Percentiles rank a stretch among this genome's conserved stretches.
phyloP scores from a whole-genome alignment of 805 yeast species.

The Metschnikowia colocasiae region DNA sequence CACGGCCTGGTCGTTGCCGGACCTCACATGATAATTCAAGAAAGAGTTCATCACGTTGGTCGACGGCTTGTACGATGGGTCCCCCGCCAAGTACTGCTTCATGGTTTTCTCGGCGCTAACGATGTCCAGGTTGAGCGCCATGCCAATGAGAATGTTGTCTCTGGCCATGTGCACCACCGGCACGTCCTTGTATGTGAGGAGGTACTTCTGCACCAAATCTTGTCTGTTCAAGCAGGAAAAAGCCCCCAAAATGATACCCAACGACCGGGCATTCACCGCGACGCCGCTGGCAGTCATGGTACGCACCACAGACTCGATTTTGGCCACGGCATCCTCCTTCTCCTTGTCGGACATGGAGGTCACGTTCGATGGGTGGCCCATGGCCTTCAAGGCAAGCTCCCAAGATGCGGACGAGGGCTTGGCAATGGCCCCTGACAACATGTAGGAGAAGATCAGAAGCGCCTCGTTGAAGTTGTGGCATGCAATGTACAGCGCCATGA shows the following conservation, averaged over 20 bases:
- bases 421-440: constrained; percentile 35
- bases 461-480: constrained; percentile 34
- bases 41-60: constrained; percentile 51
- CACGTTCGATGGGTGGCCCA: constrained; percentile 33
- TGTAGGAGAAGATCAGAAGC: constrained; percentile 47
- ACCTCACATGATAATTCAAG: constrained; percentile 39
- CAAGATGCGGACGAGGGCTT: constrained; percentile 49
- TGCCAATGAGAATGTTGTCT: constrained; percentile 45
- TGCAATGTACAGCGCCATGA: constrained; percentile 46
- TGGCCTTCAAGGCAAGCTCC: constrained; percentile 55
- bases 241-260: constrained; percentile 45
- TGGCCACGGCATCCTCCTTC: constrained; percentile 20
- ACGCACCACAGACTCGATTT: constrained; percentile 27
- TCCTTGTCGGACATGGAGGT: constrained; percentile 26
- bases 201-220: constrained; percentile 40
- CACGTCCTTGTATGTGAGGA: constrained; percentile 29
- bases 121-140: constrained; percentile 37
- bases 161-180: constrained; percentile 38
- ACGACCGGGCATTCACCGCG: constrained; percentile 46
- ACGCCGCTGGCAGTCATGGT: constrained; percentile 28
- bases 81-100: constrained; percentile 30
- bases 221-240: constrained; percentile 40
- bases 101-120: constrained; percentile 45
- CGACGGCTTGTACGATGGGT: constrained; percentile 39
- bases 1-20: constrained; percentile 44